Conservation (phyloP, 306 rosid species). For the Cucumis melo region DNA sequence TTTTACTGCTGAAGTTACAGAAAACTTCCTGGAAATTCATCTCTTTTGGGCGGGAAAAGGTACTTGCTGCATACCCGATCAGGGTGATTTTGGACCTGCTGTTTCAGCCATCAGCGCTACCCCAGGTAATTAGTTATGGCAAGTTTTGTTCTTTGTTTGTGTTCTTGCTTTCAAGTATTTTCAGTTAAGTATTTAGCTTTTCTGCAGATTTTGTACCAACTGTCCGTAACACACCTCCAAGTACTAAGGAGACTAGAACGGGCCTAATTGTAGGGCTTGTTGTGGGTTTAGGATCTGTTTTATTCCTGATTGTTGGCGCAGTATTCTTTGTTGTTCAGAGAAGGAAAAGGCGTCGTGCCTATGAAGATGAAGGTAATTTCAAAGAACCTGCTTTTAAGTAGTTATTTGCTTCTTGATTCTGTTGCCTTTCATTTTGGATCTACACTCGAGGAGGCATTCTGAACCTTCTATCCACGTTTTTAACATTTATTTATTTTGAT, state of each 20-base stretch:
- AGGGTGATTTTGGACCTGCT: slow-evolving; percentile 61
- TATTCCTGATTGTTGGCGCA: slow-evolving; percentile 18
- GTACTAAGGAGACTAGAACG: slow-evolving; percentile 24
- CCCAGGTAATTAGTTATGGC: slow-evolving; percentile 38
- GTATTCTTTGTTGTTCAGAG: slow-evolving; percentile 22
- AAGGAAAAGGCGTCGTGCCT: slow-evolving; percentile 21
- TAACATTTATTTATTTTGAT: neutral
- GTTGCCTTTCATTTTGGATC: neutral
- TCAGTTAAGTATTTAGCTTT: slow-evolving; percentile 7
- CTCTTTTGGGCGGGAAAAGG: slow-evolving; percentile 93
- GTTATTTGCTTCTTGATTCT: slow-evolving; percentile 1
- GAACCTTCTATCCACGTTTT: neutral
- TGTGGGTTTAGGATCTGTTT: slow-evolving; percentile 42
- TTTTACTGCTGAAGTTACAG: slow-evolving; percentile 30
- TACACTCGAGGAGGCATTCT: neutral
- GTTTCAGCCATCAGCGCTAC: slow-evolving; percentile 61
- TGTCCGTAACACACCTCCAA: slow-evolving; percentile 40
- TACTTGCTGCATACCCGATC: slow-evolving; percentile 53
- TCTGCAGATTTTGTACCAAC: slow-evolving; percentile 45
- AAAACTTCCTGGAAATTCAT: slow-evolving; percentile 62
- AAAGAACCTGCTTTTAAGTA: neutral
- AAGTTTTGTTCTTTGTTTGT: neutral
- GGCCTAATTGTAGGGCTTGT: slow-evolving; percentile 47
- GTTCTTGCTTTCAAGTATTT: neutral
- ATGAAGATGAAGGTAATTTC: slow-evolving; percentile 41